Evolutionary conservation across 768 basidiomycete genomes (phyloP), one percentile per base, ranked within the genome.

Genomic region (Mycena rebaudengoi): DNA sequence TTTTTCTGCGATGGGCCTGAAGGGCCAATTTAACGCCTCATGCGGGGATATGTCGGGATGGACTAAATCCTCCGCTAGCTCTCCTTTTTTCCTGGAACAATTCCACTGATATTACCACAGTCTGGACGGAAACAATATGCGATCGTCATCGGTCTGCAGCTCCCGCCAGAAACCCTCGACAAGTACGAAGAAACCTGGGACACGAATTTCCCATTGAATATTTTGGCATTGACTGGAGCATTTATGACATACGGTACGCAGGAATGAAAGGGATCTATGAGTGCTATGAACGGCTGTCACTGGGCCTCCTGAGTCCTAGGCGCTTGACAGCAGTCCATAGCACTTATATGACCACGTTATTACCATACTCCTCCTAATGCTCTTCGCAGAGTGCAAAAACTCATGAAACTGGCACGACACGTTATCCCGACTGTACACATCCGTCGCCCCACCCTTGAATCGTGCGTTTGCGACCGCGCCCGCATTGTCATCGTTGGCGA

Each of bases 401-500:
- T 82, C 7, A 64, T 81, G 28, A 66, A 65, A 11, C 53, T 76
- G 45, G 77, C 73, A 7, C 73, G 69, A 32, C 63, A 64, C 0
- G 70, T 78, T 18, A 74, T 63, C 21, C 73, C 78, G 25, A 76
- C 74, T 23, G 71, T 77, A 20, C 74, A 74, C 62, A 65, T 70
- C 30, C 61, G 69, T 8, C 71, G 73, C 28, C 73, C 76, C 5
- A 51, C 72, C 40, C 69, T 85, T 21, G 84, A 87, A 29, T 80
- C 76, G 46, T 81, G 85, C 74, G 82, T 84, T 7, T 85, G 87
- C 66, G 77, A 82, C 12, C 71, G 73, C 20, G 84, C 82, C 8
- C 77, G 80, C 50, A 73, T 85, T 21, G 80, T 85, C 16, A 73
- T 89, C 16, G 79, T 88, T n/a, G 89, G 88, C 49, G 86, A 88